Evolutionary conservation across 768 basidiomycete genomes (phyloP).

Genomic region (Gloeophyllum trabeum): DNA sequence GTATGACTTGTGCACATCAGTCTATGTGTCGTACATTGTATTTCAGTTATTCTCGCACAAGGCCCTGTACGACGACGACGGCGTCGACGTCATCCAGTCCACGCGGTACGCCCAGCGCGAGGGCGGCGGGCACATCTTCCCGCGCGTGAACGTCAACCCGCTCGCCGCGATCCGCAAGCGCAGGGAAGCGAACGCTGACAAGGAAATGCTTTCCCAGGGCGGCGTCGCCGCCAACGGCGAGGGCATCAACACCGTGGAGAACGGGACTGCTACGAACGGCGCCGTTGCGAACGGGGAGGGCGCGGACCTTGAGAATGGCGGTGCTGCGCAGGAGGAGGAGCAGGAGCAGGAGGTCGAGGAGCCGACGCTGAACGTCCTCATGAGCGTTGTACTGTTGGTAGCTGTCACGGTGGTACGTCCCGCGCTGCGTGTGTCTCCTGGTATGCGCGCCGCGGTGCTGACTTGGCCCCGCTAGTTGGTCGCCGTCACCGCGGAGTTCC

Average conservation of each 20-base stretch:
- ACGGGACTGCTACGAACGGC: not conserved
- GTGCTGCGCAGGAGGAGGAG: constrained; percentile 9
- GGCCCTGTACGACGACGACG: constrained; percentile 35
- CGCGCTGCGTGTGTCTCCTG: not conserved
- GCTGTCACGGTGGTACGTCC: constrained; percentile 27
- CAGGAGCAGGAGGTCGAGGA: constrained; percentile 21
- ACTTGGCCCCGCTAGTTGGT: constrained; percentile 20
- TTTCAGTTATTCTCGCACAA: constrained; percentile 79
- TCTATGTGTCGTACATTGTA: constrained; percentile 57
- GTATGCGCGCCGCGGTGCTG: not conserved
- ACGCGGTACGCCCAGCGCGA: not conserved
- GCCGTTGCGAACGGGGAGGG: not conserved
- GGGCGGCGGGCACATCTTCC: too few relatives aligned
- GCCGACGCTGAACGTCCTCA: constrained; percentile 22
- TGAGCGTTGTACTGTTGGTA: constrained; percentile 22
- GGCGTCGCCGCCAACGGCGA: too few relatives aligned
- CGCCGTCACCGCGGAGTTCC: constrained; percentile 44
- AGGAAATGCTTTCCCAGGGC: too few relatives aligned
- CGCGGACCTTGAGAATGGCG: constrained; percentile 5
- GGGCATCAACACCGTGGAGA: too few relatives aligned
- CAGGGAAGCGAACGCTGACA: too few relatives aligned
- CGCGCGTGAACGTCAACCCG: not conserved
- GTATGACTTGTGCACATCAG: too few relatives aligned
- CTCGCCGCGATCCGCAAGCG: too few relatives aligned
- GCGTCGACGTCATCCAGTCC: not conserved